phyloP scores from a whole-genome alignment of 495 filamentous ascomycete species.

The Podospora bellae-mahoneyi region DNA sequence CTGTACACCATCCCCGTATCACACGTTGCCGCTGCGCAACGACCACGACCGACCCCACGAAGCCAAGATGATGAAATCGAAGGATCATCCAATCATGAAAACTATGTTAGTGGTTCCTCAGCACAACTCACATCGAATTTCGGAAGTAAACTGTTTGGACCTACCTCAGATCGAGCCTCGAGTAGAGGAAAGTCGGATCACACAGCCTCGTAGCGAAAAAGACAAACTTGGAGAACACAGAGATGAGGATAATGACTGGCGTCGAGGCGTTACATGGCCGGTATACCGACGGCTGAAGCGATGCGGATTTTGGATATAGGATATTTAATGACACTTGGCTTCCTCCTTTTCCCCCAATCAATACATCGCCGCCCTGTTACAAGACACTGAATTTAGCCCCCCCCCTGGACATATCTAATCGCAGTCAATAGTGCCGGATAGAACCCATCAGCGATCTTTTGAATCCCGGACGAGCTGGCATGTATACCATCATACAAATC shows the following conservation, averaged over 20 bases:
- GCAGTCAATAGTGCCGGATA: conserved; percentile 5
- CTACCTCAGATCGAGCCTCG: background rate
- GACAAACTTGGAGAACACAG: background rate
- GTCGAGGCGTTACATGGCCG: background rate
- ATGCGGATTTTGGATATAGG: background rate
- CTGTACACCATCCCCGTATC: conserved; percentile 15
- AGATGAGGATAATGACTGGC: background rate
- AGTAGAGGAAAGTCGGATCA: background rate
- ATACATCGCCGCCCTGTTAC: too few species aligned
- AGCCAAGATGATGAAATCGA: background rate
- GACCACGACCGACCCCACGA: background rate
- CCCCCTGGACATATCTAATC: background rate
- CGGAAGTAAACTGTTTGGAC: background rate
- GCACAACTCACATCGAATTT: background rate
- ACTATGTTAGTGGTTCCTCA: background rate
- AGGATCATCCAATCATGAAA: background rate
- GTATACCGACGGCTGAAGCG: background rate
- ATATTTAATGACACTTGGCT: background rate
- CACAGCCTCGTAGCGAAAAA: background rate
- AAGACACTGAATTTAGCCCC: background rate
- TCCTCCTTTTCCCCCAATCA: background rate
- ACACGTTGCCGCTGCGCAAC: background rate
- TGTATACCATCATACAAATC: conserved; percentile 50
- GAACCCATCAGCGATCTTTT: conserved; percentile 4
- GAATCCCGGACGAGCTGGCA: conserved; percentile 33